Evolutionary conservation across 78 protist genomes (phyloP), one percentile per base, ranked within the genome.

Genomic region (Goniomonas avonlea): DNA sequence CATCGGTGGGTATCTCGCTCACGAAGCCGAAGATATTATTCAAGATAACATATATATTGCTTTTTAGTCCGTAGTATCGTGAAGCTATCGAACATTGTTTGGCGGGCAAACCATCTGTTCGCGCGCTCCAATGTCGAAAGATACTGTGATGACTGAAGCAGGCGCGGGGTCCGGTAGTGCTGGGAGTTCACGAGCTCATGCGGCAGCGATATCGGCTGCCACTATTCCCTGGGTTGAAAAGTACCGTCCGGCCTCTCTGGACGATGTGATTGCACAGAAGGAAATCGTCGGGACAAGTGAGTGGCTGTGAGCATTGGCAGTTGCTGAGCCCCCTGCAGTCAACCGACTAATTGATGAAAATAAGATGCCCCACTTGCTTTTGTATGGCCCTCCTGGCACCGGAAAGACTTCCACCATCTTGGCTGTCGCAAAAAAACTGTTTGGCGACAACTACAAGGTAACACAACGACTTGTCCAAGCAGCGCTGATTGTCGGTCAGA

Each of bases 331-430:
- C 32, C 29, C 34, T 25, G 34, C 84, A 77, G 79, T 89, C 13
- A 40, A 41, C 8, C 18, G 41, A 2, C 58, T 94, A 32, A 81
- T 90, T 38, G 79, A 77, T 9, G 31, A 69, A 38, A 17, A 82
- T 5, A 45, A 74, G 63, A 81, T 94, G 55, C 98, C 98, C 23
- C 97, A 96, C 70, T 74, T 95, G 53, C 83, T 94, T 29, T 73
- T 96, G n/a, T 92, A 95, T 68, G 99, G 99, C 1, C 98, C 99
- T 0, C 95, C 99, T 13, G 99, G 99, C 13, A 94, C 98, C 0
- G 99, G 99, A 17, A 98, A 98, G 87, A 97, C 99, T 15, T 91
- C 98, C 17, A 97, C 98, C 1, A 91, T 95, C 5, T 84, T 94
- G 27, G 99, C 99, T 2, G 27, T 60, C 0, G 98, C 99, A 23